Percentiles rank a stretch among this genome's conserved stretches.
phyloP scores from a whole-genome alignment of 2,329 filamentous ascomycete genomes.

The Verruconis gallopava region DNA sequence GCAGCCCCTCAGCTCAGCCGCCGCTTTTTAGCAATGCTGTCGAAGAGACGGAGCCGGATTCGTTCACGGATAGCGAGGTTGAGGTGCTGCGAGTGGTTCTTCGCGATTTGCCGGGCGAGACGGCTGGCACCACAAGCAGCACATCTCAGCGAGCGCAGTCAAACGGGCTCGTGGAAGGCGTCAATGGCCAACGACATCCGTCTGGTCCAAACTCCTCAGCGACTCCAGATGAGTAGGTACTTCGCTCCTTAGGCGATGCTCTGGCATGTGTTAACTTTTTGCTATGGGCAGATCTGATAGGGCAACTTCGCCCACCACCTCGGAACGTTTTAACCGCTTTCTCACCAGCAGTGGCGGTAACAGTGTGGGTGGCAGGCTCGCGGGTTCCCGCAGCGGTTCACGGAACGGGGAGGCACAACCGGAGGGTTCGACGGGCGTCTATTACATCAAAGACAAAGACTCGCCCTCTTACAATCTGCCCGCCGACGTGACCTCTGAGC shows the following conservation, averaged over 20 bases:
- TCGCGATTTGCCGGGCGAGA: constrained; percentile 23
- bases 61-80: constrained; percentile 41
- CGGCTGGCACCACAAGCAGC: constrained; percentile 18
- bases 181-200: too few species aligned
- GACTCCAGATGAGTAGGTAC: constrained; percentile 1
- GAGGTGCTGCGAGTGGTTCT: constrained; percentile 41
- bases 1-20: constrained; percentile 14
- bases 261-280: constrained; percentile 8
- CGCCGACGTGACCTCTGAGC: constrained; percentile 33
- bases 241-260: too few species aligned
- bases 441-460: constrained; percentile 39
- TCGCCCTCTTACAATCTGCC: constrained; percentile 30
- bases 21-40: constrained; percentile 16
- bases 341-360: background rate
- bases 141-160: constrained; percentile 35
- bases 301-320: background rate
- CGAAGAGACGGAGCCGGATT: constrained; percentile 25
- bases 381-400: constrained; percentile 5
- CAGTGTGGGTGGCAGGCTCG: constrained; percentile 2
- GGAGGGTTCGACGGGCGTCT: constrained; percentile 18
- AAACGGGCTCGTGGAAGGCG: constrained; percentile 36
- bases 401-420: constrained; percentile 5
- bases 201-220: too few species aligned
- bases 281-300: background rate
- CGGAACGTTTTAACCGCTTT: background rate